Evolutionary conservation across 164 flowering plant species (phyloP), one percentile per base, ranked within the genome.

Genomic region (Sedum album): DNA sequence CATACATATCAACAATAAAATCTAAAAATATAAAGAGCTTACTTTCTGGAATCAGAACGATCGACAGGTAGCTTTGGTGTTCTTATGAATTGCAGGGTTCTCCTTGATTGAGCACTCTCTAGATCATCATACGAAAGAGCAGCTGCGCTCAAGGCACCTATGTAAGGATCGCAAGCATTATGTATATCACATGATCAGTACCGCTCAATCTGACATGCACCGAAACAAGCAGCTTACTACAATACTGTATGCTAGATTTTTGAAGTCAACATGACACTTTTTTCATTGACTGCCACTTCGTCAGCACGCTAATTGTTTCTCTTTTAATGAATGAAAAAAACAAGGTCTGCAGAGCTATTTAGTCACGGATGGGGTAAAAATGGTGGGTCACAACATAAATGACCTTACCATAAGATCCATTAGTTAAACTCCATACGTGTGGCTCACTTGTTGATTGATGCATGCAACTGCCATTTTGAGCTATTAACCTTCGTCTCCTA

Each of bases 21-120:
- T n/a, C n/a, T n/a, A 23, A 64, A 33, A 38, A 44, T 44, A 18
- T 8, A 33, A 65, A 23, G 10, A 72, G 72, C 89, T 72, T 82
- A 91, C 98, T 84, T 88, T 79, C 89, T 80, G 25, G 84, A 78
- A 31, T 88, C 98, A 69, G 94, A 73, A 25, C 93, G 89, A 71
- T 93, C 97, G 62, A 75, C 60, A 21, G 95, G 90, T 75, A 89
- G 70, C 78, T 93, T 91, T 75, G 93, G 87, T 5, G 91, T 81
- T 77, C 89, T 93, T 70, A 94, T 87, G 80, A 87, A 87, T 60
- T 84, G 94, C 23, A 84, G 79, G 82, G 88, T 69, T 35, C 92
- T 55, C 65, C 74, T 68, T 60, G 84, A 81, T 73, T 84, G 96
- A 61, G 76, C 74, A 73, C 80, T 82, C 63, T 91, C 97, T 48